Conservation (phyloP, 2,329 filamentous ascomycete genomes). For the Nectriaceae sp. region DNA sequence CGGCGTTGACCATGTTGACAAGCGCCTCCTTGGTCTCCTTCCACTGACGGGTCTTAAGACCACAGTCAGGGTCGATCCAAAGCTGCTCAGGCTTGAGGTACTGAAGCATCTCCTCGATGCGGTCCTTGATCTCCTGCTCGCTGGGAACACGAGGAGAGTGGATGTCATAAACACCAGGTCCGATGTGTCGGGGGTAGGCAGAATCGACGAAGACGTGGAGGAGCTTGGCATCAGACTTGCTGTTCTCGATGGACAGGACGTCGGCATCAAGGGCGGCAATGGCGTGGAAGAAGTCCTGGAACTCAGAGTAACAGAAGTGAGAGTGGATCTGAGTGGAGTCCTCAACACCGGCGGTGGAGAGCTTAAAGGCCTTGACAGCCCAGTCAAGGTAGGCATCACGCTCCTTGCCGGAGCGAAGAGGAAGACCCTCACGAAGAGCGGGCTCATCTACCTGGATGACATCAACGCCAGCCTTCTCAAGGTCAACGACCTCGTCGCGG, state of each 20-base stretch:
- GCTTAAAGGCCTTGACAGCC: slow-evolving; percentile 98
- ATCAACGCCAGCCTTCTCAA: slow-evolving; percentile 93
- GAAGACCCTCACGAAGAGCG: slow-evolving; percentile 98
- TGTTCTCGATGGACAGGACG: slow-evolving; percentile 99
- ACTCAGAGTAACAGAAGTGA: slow-evolving; percentile 99
- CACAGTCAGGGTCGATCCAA: slow-evolving; percentile 99
- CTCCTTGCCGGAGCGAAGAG: slow-evolving; percentile 90
- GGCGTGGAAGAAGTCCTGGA: slow-evolving; percentile 99
- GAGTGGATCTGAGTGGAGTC: slow-evolving; percentile 99
- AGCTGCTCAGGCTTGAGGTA: slow-evolving; percentile 98
- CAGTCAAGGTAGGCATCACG: slow-evolving; percentile 95
- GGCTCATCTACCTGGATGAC: slow-evolving; percentile 99
- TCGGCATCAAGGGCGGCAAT: slow-evolving; percentile 97
- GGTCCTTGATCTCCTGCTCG: slow-evolving; percentile 97
- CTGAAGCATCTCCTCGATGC: slow-evolving; percentile 96
- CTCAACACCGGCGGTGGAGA: slow-evolving; percentile 88
- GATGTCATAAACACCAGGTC: slow-evolving; percentile 99
- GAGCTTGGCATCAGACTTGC: slow-evolving; percentile 99
- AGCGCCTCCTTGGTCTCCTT: slow-evolving; percentile 97
- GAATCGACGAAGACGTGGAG: slow-evolving; percentile 98
- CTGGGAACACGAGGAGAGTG: slow-evolving; percentile 97
- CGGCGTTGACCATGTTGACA: slow-evolving; percentile 95
- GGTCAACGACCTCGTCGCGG: slow-evolving; percentile 96
- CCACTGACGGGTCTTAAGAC: slow-evolving; percentile 99
- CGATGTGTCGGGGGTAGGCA: slow-evolving; percentile 96